A percentile compares a stretch with the other conserved stretches of the same genome.
These are phyloP conservation scores for Cryomyces minteri DNA, from an alignment of 495 filamentous ascomycete genomes.

Conservation along the genomic window DNA sequence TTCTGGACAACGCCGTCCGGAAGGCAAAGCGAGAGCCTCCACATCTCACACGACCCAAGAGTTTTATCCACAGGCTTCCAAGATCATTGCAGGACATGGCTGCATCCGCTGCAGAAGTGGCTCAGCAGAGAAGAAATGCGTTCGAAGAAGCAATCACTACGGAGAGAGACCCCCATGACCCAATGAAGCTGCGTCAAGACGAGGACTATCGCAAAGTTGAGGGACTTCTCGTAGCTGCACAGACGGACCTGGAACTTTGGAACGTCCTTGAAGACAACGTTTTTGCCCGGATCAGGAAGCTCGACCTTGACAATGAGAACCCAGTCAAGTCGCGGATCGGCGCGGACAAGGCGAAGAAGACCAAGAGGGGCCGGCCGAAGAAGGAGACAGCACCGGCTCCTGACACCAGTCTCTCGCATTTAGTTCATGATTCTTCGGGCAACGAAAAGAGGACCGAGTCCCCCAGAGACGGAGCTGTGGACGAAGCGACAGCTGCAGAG, in stretches of 20 bases:
- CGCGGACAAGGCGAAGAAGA: constrained; percentile 20
- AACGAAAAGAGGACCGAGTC: too few species aligned
- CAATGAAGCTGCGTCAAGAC: background rate
- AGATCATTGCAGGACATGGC: constrained; percentile 5
- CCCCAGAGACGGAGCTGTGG: background rate
- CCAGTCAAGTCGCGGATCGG: constrained; percentile 34
- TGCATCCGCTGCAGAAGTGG: background rate
- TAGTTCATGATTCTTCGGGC: too few species aligned
- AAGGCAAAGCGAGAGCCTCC: background rate
- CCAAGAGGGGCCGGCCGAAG: constrained; percentile 7
- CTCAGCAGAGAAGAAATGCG: background rate
- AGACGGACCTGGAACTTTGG: constrained; percentile 55
- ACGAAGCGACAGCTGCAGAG: background rate
- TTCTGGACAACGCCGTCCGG: constrained; percentile 1
- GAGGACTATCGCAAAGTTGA: constrained; percentile 21
- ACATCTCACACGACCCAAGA: background rate
- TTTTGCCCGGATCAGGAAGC: constrained; percentile 8
- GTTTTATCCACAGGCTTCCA: background rate
- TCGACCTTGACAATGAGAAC: constrained; percentile 10
- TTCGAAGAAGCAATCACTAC: background rate
- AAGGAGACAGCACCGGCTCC: constrained; percentile 1
- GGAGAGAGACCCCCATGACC: too few species aligned
- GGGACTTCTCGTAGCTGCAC: constrained; percentile 26
- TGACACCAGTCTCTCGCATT: background rate
- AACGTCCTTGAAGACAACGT: constrained; percentile 48